phyloP scores from a whole-genome alignment of 2,329 filamentous ascomycete species.

The Beauveria sp. region DNA sequence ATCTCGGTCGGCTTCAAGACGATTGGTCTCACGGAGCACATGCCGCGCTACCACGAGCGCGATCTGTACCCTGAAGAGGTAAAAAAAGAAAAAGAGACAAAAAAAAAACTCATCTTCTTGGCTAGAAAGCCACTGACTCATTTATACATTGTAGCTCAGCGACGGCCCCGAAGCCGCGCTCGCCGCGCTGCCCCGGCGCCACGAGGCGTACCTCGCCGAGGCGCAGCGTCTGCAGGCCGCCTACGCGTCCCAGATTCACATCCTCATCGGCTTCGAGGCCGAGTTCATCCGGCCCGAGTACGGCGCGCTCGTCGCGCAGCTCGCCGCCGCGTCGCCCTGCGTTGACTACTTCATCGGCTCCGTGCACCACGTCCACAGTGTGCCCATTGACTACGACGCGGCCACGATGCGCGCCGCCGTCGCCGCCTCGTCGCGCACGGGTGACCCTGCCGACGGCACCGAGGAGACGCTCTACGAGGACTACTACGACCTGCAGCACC shows the following conservation, averaged over 20 bases:
- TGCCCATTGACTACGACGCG: conserved; percentile 83
- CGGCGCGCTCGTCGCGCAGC: conserved; percentile 49
- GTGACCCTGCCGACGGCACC: conserved; percentile 25
- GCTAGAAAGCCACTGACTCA: too few species aligned
- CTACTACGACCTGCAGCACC: conserved; percentile 83
- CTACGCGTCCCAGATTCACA: conserved; percentile 63
- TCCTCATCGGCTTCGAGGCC: conserved; percentile 85
- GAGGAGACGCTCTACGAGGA: conserved; percentile 70
- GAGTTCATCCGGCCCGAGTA: conserved; percentile 79
- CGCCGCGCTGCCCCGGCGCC: conserved; percentile 43
- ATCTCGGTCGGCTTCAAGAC: conserved; percentile 71
- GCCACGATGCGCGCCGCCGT: conserved; percentile 50
- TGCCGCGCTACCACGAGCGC: conserved; percentile 64
- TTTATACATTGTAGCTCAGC: conserved; percentile 31
- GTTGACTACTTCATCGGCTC: conserved; percentile 92
- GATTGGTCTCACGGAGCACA: conserved; percentile 89
- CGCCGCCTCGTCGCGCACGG: conserved; percentile 18
- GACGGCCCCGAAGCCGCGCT: conserved; percentile 39
- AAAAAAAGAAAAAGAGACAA: conserved; percentile 7
- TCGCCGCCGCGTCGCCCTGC: conserved; percentile 44
- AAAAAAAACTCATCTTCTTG: background rate
- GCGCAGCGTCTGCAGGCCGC: conserved; percentile 62
- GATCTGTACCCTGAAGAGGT: conserved; percentile 95
- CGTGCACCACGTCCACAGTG: conserved; percentile 77
- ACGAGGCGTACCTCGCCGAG: conserved; percentile 67